A percentile compares a stretch with the other conserved stretches of the same genome.
Evolutionary conservation across 2,329 filamentous ascomycete species (phyloP).

Genomic region (Pseudogymnoascus sp.): DNA sequence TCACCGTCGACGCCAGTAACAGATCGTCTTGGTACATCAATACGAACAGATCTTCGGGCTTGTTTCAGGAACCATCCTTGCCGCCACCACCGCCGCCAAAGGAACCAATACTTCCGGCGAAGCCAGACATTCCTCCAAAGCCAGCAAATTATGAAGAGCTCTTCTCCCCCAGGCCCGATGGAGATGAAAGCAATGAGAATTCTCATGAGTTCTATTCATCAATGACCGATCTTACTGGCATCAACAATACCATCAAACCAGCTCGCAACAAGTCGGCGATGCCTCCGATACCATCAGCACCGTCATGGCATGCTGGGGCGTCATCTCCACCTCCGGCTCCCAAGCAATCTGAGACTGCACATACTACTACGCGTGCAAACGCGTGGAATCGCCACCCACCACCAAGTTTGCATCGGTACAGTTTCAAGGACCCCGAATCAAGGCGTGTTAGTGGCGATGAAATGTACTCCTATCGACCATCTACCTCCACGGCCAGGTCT

Average conservation of each 20-base stretch:
- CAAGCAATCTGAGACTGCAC: background rate
- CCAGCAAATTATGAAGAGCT: background rate
- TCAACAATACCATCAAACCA: background rate
- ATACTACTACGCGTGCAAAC: constrained; percentile 9
- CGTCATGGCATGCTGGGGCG: background rate
- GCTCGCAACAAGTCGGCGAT: background rate
- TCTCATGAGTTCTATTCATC: background rate
- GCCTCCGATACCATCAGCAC: background rate
- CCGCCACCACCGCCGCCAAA: background rate
- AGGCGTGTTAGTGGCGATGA: constrained; percentile 25
- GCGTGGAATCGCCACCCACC: constrained; percentile 19
- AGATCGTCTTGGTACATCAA: constrained; percentile 27
- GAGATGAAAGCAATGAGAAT: background rate
- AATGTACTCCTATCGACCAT: constrained; percentile 23
- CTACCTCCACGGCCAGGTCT: constrained; percentile 27
- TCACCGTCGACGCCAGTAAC: constrained; percentile 48
- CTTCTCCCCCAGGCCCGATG: background rate
- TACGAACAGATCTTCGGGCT: constrained; percentile 21
- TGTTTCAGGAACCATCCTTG: constrained; percentile 18
- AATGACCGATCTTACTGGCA: background rate
- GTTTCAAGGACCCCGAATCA: constrained; percentile 23
- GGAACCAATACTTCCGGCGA: background rate
- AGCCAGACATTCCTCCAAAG: background rate
- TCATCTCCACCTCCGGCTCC: background rate
- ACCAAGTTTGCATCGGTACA: constrained; percentile 24